Conservation (phyloP, 345 rosid genomes). For the Ceriops decandra region DNA sequence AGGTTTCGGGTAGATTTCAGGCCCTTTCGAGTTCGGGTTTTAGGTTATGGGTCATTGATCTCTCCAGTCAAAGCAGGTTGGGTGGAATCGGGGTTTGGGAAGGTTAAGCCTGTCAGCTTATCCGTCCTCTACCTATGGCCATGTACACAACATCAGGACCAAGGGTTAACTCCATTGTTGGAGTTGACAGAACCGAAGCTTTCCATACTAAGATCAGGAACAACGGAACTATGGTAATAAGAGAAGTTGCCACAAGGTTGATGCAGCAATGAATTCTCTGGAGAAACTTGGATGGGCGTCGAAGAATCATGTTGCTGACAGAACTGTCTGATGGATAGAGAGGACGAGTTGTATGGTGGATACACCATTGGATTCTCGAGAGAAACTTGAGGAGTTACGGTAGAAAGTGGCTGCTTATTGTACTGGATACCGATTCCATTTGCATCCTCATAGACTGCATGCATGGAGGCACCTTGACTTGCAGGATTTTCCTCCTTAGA, state of each 20-base stretch:
- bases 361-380: background rate
- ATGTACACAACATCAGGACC: no score
- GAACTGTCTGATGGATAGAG: background rate
- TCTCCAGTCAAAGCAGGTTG: no score
- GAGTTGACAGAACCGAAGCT: background rate
- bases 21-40: no score
- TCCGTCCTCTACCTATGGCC: no score
- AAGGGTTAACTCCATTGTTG: background rate
- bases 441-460: background rate
- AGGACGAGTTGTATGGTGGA: background rate
- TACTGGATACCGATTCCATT: background rate
- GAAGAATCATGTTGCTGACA: background rate
- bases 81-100: no score
- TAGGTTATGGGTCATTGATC: no score
- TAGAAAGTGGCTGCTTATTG: background rate
- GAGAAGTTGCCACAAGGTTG: background rate
- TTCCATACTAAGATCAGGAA: background rate
- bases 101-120: no score
- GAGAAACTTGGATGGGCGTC: background rate
- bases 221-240: background rate
- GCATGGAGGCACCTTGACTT: background rate
- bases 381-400: slow-evolving; percentile 1
- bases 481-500: background rate
- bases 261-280: background rate
- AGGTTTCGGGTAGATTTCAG: no score